Percentiles rank a stretch among this genome's conserved stretches.
Evolutionary conservation across 2,329 filamentous ascomycete species (phyloP).

Genomic region (Venturiaceae sp.): DNA sequence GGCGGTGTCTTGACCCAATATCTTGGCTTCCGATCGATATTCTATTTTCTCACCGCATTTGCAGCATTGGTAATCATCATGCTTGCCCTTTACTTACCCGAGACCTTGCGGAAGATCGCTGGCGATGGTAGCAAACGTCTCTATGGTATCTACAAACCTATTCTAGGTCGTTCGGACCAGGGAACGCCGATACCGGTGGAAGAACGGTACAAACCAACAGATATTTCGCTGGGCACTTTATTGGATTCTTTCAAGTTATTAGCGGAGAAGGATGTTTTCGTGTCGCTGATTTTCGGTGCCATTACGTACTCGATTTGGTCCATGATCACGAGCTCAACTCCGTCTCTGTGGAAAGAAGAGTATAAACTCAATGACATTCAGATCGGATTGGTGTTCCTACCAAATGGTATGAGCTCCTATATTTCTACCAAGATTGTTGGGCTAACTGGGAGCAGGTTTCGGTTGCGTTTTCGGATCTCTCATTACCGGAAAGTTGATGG

Average conservation of each 20-base stretch:
- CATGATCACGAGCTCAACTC: constrained; percentile 38
- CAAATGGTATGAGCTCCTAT: constrained; percentile 21
- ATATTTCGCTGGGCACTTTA: constrained; percentile 23
- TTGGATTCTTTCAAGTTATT: constrained; percentile 31
- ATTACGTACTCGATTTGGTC: constrained; percentile 38
- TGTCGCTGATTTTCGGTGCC: constrained; percentile 32
- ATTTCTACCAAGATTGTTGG: background rate
- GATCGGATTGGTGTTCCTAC: constrained; percentile 31
- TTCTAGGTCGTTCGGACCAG: constrained; percentile 14
- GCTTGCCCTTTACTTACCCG: constrained; percentile 28
- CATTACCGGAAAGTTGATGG: constrained; percentile 32
- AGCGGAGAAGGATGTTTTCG: constrained; percentile 36
- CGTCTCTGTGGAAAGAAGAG: constrained; percentile 26
- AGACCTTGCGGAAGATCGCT: constrained; percentile 28
- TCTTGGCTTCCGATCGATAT: constrained; percentile 29
- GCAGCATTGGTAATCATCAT: constrained; percentile 22
- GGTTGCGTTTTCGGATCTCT: constrained; percentile 33
- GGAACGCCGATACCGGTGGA: background rate
- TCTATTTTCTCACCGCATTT: constrained; percentile 31
- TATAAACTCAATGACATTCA: constrained; percentile 30
- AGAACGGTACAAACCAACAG: constrained; percentile 9
- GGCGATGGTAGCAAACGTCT: constrained; percentile 30
- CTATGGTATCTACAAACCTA: constrained; percentile 29
- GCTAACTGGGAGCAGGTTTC: constrained; percentile 13
- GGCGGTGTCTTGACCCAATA: constrained; percentile 24